Base-by-base conservation (phyloP, 1,139 yeast genomes). In the Candida mesenterica region DNA sequence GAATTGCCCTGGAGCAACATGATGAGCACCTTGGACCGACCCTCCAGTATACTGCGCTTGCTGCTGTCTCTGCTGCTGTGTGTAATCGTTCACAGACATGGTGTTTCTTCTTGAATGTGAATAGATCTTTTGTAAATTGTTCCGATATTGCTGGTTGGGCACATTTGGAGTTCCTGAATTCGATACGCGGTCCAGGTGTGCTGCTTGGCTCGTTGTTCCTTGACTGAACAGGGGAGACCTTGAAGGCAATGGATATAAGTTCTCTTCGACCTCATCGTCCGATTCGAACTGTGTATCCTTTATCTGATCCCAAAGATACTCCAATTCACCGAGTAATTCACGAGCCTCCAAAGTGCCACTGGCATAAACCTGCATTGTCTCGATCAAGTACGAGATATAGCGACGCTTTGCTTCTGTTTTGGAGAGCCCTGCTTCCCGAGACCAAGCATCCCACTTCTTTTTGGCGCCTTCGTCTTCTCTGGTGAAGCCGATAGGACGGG, bases 381-480 rank as follows among this genome's bases (percentile, higher is more conserved):
- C 80, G 30, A 86, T 79, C 33, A 86, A 68, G 46, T 68, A 77
- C 20, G 80, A 69, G 26, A 85, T 81, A 55, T 87, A 87, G 33
- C 73, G 62, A 33, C 83, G 68, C 54, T 87, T 85, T 2, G 95
- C 95, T 48, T 84, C 89, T 0, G 84, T 76, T 46, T 72, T 74
- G n/a, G 77, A 56, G 19, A 84, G 52, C 0, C 95, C 95, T 47
- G 79, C 78, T 52, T 83, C 88, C 16, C 74, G 61, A 48, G 82
- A 79, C 95, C 96, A 87, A 0, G 95, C 88, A 49, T 84, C 92
- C 87, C 90, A 84, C 55, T 86, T 85, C 52, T 78, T 74, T 49
- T 76, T 74, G 6, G 84, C 84, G 3, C 82, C 82, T 48, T 75
- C 81, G 49, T 78, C 86, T 45, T 79, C 87, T 5, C 75, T 66